Conservation (phyloP, 192 early-diverging fungal genomes). For the Phlyctochytrium bullatum region DNA sequence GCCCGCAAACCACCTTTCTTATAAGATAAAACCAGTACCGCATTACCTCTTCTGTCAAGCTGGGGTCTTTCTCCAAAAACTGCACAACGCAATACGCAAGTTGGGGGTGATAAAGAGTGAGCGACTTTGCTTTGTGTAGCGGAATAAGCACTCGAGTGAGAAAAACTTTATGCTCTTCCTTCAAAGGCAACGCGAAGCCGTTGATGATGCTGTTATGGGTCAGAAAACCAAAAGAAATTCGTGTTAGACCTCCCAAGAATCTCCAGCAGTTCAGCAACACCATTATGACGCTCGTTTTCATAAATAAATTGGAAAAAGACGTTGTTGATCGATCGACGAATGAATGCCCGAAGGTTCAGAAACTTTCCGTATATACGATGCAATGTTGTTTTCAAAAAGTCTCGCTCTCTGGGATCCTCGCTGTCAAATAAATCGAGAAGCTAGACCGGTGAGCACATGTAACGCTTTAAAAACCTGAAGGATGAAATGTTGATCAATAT, state of each 20-base stretch:
- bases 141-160: constrained; percentile 90
- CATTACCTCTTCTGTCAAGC: constrained; percentile 86
- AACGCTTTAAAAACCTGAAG: constrained; percentile 66
- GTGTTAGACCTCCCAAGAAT: constrained; percentile 86
- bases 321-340: constrained; percentile 96
- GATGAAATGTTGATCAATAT: constrained; percentile 94
- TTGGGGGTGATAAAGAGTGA: constrained; percentile 95
- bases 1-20: constrained; percentile 72
- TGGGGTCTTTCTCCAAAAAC: constrained; percentile 97
- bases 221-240: constrained; percentile 10
- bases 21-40: constrained; percentile 44
- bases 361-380: constrained; percentile 99
- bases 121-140: constrained; percentile 92
- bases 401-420: constrained; percentile 97
- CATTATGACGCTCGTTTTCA: constrained; percentile 95
- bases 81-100: constrained; percentile 98
- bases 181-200: constrained; percentile 96
- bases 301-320: constrained; percentile 99
- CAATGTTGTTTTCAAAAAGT: constrained; percentile 97
- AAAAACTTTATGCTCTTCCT: constrained; percentile 98
- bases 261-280: constrained; percentile 96
- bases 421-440: constrained; percentile 97
- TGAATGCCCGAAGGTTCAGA: constrained; percentile 93
- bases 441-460: no score
- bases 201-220: constrained; percentile 88